A percentile compares a stretch with the other conserved stretches of the same genome.
phyloP scores from a whole-genome alignment of 2,329 filamentous ascomycete genomes.

The Arthrobotrys conoides region DNA sequence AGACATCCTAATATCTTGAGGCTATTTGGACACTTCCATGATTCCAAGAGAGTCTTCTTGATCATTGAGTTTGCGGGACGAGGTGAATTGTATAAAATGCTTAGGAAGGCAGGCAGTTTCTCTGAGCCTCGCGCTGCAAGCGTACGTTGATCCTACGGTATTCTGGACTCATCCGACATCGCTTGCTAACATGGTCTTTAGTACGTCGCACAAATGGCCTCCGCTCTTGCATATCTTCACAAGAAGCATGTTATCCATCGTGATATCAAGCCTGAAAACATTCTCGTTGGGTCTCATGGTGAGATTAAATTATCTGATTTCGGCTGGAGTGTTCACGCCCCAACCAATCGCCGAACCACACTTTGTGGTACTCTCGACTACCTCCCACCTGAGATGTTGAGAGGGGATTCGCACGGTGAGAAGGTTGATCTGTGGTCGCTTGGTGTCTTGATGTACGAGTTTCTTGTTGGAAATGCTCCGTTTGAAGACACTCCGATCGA shows the following conservation, averaged over 20 bases:
- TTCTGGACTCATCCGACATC: background rate
- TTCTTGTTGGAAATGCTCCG: slow-evolving; percentile 93
- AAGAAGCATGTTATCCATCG: slow-evolving; percentile 98
- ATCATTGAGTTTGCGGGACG: slow-evolving; percentile 89
- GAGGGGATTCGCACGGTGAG: slow-evolving; percentile 90
- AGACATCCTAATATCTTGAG: slow-evolving; percentile 87
- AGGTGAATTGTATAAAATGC: slow-evolving; percentile 89
- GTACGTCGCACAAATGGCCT: slow-evolving; percentile 92
- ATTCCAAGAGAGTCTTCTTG: slow-evolving; percentile 87
- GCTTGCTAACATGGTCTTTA: slow-evolving; percentile 65
- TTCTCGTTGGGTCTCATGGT: slow-evolving; percentile 93
- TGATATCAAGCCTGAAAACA: slow-evolving; percentile 98
- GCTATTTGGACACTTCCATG: slow-evolving; percentile 89
- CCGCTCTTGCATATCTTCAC: slow-evolving; percentile 88
- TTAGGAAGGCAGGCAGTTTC: slow-evolving; percentile 82
- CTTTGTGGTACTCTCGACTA: slow-evolving; percentile 99
- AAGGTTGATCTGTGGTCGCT: slow-evolving; percentile 98
- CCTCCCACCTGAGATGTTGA: slow-evolving; percentile 97
- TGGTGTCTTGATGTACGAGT: slow-evolving; percentile 95
- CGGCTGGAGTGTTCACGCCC: slow-evolving; percentile 97
- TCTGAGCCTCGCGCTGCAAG: slow-evolving; percentile 86
- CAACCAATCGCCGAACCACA: slow-evolving; percentile 91
- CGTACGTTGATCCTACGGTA: slow-evolving; percentile 46
- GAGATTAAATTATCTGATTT: slow-evolving; percentile 99
- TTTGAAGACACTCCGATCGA: slow-evolving; percentile 96